Evolutionary conservation across 2,329 filamentous ascomycete genomes (phyloP).

Genomic region (Penicillium sp.): DNA sequence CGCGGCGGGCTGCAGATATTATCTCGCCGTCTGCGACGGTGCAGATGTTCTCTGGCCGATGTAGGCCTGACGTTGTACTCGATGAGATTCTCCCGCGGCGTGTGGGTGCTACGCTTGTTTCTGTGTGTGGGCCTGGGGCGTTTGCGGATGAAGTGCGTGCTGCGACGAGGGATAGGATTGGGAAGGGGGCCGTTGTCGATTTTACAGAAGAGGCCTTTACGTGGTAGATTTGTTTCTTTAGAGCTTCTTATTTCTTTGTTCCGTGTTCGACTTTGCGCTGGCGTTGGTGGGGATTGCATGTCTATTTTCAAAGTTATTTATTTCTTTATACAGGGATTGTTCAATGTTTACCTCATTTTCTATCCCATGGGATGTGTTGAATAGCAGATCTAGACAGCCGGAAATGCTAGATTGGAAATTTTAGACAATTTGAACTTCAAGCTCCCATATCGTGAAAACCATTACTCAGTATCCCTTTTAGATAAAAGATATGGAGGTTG

Average conservation of each 20-base stretch:
- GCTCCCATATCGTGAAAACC: too few species aligned
- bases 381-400: too few species aligned
- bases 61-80: conserved; percentile 55
- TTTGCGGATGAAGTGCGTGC: conserved; percentile 62
- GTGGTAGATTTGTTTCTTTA: conserved; percentile 45
- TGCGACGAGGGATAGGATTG: conserved; percentile 52
- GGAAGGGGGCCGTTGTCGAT: conserved; percentile 56
- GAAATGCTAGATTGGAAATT: too few species aligned
- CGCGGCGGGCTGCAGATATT: conserved; percentile 54
- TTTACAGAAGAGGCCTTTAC: conserved; percentile 67
- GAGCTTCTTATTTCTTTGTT: neutral
- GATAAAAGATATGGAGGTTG: too few species aligned
- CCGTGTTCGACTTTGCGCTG: neutral
- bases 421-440: too few species aligned
- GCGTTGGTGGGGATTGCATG: neutral
- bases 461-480: too few species aligned
- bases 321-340: neutral
- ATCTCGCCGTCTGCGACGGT: conserved; percentile 57
- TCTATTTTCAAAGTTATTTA: neutral
- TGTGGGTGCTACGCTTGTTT: conserved; percentile 60
- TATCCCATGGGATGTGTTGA: too few species aligned
- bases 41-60: conserved; percentile 61
- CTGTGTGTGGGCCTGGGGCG: conserved; percentile 62
- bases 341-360: neutral
- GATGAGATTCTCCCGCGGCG: conserved; percentile 56